Evolutionary conservation across 345 rosid genomes (phyloP), one percentile per base, ranked within the genome.

Genomic region (Schrenkiella parvula): DNA sequence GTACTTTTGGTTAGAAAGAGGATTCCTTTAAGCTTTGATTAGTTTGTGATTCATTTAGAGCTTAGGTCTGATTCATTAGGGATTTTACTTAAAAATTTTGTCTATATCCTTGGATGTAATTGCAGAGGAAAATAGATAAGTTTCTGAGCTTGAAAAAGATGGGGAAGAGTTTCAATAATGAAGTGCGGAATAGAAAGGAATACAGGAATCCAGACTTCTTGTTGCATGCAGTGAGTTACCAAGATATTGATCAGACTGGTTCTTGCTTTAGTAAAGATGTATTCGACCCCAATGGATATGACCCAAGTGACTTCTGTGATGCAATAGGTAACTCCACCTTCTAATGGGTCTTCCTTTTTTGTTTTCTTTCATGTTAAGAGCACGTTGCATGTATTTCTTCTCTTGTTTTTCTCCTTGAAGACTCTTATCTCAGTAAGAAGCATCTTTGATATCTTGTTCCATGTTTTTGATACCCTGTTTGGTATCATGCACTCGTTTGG

Each of bases 111-210:
- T 42, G 76, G 37, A 10, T 83, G 62, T 66, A 51, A 17, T 48
- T 80, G 80, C 82, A 95, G 99, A 82, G 82, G 73, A 89, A 74
- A 74, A 89, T 95, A 59, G 83, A 88, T 59, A 91, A 88, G 83
- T 95, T 95, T 83, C 80, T 95, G 58, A 72, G 82, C 23, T 82
- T 89, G 74, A 95, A 89, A 70, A 87, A 80, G 78, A 78, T 84
- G 70, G 99, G 99, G 43, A 92, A 88, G 76, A 92, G 99, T 74
- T 95, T 92, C 82, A 95, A 92, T 80, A 84, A 90, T 10, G 99
- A 95, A 78, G 98, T 95, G 34, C 85, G 98, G 48, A 92, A 92
- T 84, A 88, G 86, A 70, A 95, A 95, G 81, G 98, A 89, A 70
- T 95, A 95, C 64, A 81, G 99, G 66, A 95, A 92, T 70, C 99